A percentile compares a stretch with the other conserved stretches of the same genome.
phyloP scores from a whole-genome alignment of 495 filamentous ascomycete genomes.

The Neurospora sp. region DNA sequence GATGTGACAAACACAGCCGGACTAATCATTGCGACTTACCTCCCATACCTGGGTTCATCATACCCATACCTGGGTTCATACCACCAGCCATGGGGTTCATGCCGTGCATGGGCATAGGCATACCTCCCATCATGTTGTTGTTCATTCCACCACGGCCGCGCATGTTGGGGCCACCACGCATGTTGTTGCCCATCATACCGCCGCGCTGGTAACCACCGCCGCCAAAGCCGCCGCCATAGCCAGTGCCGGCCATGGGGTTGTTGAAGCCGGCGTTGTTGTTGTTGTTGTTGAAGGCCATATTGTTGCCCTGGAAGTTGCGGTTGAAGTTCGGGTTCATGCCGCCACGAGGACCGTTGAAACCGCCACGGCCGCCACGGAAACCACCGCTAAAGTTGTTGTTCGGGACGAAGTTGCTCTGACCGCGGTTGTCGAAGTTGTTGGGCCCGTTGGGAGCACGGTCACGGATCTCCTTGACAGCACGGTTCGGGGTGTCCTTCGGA shows the following conservation, averaged over 20 bases:
- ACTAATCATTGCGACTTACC: slow-evolving; percentile 23
- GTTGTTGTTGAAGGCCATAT: slow-evolving; percentile 24
- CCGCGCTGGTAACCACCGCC: slow-evolving; percentile 45
- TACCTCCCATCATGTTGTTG: slow-evolving; percentile 20
- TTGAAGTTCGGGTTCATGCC: slow-evolving; percentile 36
- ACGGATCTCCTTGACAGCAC: slow-evolving; percentile 53
- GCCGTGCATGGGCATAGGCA: slow-evolving; percentile 21
- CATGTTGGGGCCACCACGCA: slow-evolving; percentile 61
- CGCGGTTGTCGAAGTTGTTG: slow-evolving; percentile 28
- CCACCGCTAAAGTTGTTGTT: slow-evolving; percentile 32
- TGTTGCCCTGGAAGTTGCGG: slow-evolving; percentile 22
- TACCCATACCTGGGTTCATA: slow-evolving; percentile 51
- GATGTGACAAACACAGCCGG: background rate
- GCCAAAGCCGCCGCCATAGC: slow-evolving; percentile 51
- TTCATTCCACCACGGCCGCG: slow-evolving; percentile 55
- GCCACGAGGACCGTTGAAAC: slow-evolving; percentile 24
- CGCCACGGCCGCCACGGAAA: slow-evolving; percentile 28
- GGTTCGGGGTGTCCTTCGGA: slow-evolving; percentile 79
- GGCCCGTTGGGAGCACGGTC: slow-evolving; percentile 33
- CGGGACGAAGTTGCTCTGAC: slow-evolving; percentile 27
- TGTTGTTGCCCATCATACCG: slow-evolving; percentile 57
- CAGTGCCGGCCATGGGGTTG: slow-evolving; percentile 32
- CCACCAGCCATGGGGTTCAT: slow-evolving; percentile 28
- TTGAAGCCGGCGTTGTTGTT: slow-evolving; percentile 24
- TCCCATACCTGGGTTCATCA: slow-evolving; percentile 55